Base-by-base conservation (phyloP, 1,284 basidiomycete species). In the Porphyrellus sp. region DNA sequence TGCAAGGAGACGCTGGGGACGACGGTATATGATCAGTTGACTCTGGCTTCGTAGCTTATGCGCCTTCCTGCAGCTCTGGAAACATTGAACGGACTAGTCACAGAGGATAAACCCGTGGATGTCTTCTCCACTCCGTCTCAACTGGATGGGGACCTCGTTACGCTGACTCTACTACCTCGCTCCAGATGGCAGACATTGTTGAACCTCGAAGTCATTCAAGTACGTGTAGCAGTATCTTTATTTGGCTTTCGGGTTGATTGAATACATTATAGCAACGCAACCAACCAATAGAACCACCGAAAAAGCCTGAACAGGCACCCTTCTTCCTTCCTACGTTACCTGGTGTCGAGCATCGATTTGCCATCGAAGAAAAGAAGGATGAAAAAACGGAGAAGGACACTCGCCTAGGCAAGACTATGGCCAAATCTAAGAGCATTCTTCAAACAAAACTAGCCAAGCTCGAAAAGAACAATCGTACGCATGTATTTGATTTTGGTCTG, bases 141-240 rank as follows among this genome's bases (percentile, higher is more conserved):
- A 64, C 74, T 97, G 7, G 83, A 88, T 49, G 89, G 86, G 42
- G 89, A 92, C 11, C 80, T 98, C 13, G 81, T 98, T 45, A 99
- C 97, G 0, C 76, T 99, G 15, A 96, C 94, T 5, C 77, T 95
- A 24, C 81, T 99, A 49, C 96, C 97, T 16, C 86, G 95, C 35
- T 86, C 93, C 13, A 79, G 92, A 61, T 99, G 97, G 97, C 92
- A 97, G 72, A 96, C 97, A 0, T 74, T 99, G 20, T 79, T 99
- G 53, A 98, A 98, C 66, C 79, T 99, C 31, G 97, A 99, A 61
- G 86, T 93, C 33, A 98, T 99, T 63, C 90, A 93, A 72, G 89
- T 88, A 63, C 55, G 79, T 63, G 56, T 50, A 18, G 37, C 15
- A 25, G 15, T 20, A 42, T 51, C 34, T 35, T 49, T 18, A 13